A percentile compares a stretch with the other conserved stretches of the same genome.
These are phyloP conservation scores for Schizosaccharomyces octosporus DNA, from an alignment of 805 yeast genomes.

Conservation along the genomic window DNA sequence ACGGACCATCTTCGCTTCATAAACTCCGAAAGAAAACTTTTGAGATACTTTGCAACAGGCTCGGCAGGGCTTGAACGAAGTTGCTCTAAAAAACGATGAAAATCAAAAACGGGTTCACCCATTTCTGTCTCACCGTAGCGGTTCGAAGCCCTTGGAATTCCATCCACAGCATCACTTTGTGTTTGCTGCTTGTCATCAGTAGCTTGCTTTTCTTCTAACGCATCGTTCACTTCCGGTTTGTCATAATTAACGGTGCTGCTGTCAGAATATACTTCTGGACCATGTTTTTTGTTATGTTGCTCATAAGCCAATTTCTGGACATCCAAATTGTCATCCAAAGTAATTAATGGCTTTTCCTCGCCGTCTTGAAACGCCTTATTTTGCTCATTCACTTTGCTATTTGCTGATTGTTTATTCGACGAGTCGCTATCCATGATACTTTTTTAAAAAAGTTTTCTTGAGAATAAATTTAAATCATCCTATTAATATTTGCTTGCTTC, in stretches of 20 bases:
- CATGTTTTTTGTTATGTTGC: background rate
- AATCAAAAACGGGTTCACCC: slow-evolving; percentile 30
- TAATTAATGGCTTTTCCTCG: background rate
- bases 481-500: too few species aligned
- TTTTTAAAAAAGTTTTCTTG: too few species aligned
- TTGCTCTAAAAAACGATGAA: slow-evolving; percentile 51
- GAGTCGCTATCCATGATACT: background rate
- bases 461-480: too few species aligned
- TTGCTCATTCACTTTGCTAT: background rate
- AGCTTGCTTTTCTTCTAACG: background rate
- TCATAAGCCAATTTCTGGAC: background rate
- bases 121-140: background rate
- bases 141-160: background rate
- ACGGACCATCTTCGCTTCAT: slow-evolving; percentile 43
- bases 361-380: background rate
- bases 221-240: too few species aligned
- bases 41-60: slow-evolving; percentile 65
- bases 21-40: slow-evolving; percentile 63
- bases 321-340: background rate
- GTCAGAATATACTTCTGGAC: background rate
- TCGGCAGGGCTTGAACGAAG: slow-evolving; percentile 57
- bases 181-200: background rate
- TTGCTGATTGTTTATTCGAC: background rate
- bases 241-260: background rate
- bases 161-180: background rate